These are phyloP conservation scores for Cryphonectria japonica DNA, from an alignment of 2,329 filamentous ascomycete species.

Conservation along the genomic window DNA sequence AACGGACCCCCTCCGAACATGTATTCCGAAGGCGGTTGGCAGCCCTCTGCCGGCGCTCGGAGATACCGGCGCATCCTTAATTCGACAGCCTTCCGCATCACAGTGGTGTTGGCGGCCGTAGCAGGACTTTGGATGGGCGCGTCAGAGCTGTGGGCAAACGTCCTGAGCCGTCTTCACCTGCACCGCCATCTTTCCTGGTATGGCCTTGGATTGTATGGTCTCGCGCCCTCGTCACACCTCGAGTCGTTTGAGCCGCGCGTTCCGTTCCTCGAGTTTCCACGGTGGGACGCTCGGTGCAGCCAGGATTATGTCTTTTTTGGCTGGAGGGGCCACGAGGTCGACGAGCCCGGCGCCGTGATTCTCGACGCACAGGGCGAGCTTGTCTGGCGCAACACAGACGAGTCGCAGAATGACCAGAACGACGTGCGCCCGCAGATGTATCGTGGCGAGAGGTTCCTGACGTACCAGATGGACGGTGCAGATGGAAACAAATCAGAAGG, in stretches of 20 bases:
- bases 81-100: conserved; percentile 11
- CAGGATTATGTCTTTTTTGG: conserved; percentile 29
- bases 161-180: conserved; percentile 23
- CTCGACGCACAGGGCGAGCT: conserved; percentile 34
- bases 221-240: conserved; percentile 24
- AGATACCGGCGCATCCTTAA: background rate
- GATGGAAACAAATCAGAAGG: conserved; percentile 21
- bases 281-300: conserved; percentile 30
- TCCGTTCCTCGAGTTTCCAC: conserved; percentile 29
- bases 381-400: conserved; percentile 33
- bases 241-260: conserved; percentile 29
- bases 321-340: conserved; percentile 29
- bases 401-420: conserved; percentile 28
- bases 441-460: conserved; percentile 39
- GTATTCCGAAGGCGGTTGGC: conserved; percentile 1
- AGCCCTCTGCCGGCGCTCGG: background rate
- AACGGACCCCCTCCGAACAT: background rate
- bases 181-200: conserved; percentile 29
- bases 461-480: conserved; percentile 39
- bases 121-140: conserved; percentile 17
- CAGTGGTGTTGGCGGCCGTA: conserved; percentile 8
- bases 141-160: conserved; percentile 19
- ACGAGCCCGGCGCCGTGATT: conserved; percentile 34
- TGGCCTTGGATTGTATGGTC: conserved; percentile 22
- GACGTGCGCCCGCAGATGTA: conserved; percentile 37